phyloP scores from a whole-genome alignment of 768 basidiomycete genomes.

The Hypsizygus marmoreus region DNA sequence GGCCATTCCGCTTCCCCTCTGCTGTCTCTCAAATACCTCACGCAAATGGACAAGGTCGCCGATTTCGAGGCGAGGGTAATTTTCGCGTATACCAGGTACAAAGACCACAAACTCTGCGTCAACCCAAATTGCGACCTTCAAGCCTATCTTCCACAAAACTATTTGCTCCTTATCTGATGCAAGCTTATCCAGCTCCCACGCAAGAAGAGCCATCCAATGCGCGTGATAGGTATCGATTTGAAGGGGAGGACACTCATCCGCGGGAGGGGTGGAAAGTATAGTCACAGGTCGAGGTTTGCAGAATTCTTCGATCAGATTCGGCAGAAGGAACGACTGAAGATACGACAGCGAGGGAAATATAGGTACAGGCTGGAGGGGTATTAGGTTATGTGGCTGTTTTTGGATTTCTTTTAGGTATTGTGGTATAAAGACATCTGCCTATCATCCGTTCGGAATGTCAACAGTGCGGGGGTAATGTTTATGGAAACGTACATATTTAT shows the following conservation, averaged over 20 bases:
- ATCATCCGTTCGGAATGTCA: background rate
- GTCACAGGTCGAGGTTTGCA: slow-evolving; percentile 22
- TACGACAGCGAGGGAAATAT: slow-evolving; percentile 44
- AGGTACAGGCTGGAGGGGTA: slow-evolving; percentile 42
- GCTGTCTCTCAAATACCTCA: slow-evolving; percentile 34
- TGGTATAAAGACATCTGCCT: slow-evolving; percentile 53
- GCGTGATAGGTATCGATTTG: slow-evolving; percentile 32
- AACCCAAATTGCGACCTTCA: slow-evolving; percentile 38
- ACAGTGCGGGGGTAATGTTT: background rate
- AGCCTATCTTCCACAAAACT: slow-evolving; percentile 42
- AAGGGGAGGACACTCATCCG: slow-evolving; percentile 27
- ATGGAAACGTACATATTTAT: slow-evolving; percentile 44
- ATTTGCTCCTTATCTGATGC: slow-evolving; percentile 42
- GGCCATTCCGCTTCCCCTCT: slow-evolving; percentile 38
- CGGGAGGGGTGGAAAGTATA: slow-evolving; percentile 31
- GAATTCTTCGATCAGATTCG: slow-evolving; percentile 34
- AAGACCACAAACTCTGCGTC: slow-evolving; percentile 37
- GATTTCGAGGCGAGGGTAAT: slow-evolving; percentile 42
- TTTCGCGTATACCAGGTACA: slow-evolving; percentile 42
- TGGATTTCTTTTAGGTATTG: slow-evolving; percentile 53
- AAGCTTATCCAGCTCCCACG: slow-evolving; percentile 47
- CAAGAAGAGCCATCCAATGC: slow-evolving; percentile 45
- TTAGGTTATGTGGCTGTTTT: slow-evolving; percentile 42
- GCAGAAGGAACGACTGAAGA: slow-evolving; percentile 41
- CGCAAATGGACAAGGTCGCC: slow-evolving; percentile 48